Percentiles rank a stretch among this genome's conserved stretches.
Evolutionary conservation across 495 filamentous ascomycete genomes (phyloP).

Genomic region (Rhypophila decipiens): DNA sequence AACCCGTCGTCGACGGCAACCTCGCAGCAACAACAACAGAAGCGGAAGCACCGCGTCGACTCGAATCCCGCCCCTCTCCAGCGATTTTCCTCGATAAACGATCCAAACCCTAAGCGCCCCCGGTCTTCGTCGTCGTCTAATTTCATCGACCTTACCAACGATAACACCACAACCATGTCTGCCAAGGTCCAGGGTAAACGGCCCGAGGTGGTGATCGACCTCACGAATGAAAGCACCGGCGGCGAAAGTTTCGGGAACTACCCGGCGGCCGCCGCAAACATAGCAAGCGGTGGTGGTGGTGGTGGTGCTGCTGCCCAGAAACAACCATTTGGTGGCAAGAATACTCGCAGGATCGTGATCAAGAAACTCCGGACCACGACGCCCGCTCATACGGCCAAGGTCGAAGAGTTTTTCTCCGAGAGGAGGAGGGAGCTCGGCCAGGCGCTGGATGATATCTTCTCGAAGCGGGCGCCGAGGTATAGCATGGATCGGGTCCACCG

Average conservation of each 20-base stretch:
- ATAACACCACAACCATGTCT: conserved; percentile 19
- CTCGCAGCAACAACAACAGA: too few relatives aligned
- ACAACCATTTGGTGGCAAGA: too few relatives aligned
- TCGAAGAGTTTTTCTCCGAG: conserved; percentile 61
- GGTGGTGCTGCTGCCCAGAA: conserved; percentile 60
- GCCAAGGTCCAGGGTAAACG: conserved; percentile 33
- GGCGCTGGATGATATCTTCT: conserved; percentile 68
- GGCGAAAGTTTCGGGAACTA: background rate
- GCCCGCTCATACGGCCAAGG: conserved; percentile 24
- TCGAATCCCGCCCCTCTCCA: conserved; percentile 6
- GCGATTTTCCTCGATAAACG: background rate
- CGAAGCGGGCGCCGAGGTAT: conserved; percentile 49
- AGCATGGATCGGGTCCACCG: conserved; percentile 85
- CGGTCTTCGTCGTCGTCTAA: conserved; percentile 7
- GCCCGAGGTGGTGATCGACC: conserved; percentile 32
- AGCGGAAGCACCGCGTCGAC: conserved; percentile 14
- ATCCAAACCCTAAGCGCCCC: conserved; percentile 21
- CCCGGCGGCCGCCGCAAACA: conserved; percentile 19
- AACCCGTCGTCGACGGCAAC: too few relatives aligned
- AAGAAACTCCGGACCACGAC: conserved; percentile 72
- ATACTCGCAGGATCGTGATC: conserved; percentile 77
- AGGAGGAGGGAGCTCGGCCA: conserved; percentile 64
- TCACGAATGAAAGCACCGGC: conserved; percentile 18
- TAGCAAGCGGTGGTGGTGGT: conserved; percentile 39
- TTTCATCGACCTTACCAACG: background rate